Evolutionary conservation across 352 stramenopile genomes (phyloP), one percentile per base, ranked within the genome.

Genomic region (Hyaloperonospora brassicae): DNA sequence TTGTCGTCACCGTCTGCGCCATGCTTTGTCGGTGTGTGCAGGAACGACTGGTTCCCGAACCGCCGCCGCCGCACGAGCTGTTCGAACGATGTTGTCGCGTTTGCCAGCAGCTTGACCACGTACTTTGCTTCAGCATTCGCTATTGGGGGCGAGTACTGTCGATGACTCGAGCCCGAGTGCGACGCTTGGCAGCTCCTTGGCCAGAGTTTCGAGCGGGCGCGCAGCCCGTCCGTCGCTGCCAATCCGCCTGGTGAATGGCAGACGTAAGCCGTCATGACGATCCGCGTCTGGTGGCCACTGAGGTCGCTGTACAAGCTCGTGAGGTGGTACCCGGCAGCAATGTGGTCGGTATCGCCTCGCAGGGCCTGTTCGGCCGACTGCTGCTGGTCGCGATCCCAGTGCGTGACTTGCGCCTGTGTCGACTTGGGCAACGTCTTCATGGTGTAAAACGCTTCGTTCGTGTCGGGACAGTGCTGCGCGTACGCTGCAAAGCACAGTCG

Each of bases 301-400:
- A 84, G 44, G 34, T 71, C 62, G 21, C 64, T 80, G 59, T 79
- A 75, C 23, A 62, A 67, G 27, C 67, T 68, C 8, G 53, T 68
- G 25, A 89, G 65, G 45, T 87, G 69, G 36, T 86, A 89, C 0
- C 79, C 79, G 14, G 81, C 71, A 9, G 70, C 73, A 24, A 89
- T 76, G 31, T 87, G 71, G 41, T 89, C 79, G 36, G 77, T 25
- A 5, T 66, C 61, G 23, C 69, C 64, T 41, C 54, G 64, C 56
- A 54, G 72, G 0, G 44, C 66, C 63, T 50, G 64, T 21, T 64
- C 50, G 14, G 57, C 42, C 5, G 35, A 30, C 7, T 1, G 8
- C 24, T 25, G 59, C 21, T 17, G 17, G 17, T 57, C 35, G 17
- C 48, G 43, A 24, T 40, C 61, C 1, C 41, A 43, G 11, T 44